Base-by-base conservation (phyloP, 495 filamentous ascomycete species). In the Schizothecium vesticola region DNA sequence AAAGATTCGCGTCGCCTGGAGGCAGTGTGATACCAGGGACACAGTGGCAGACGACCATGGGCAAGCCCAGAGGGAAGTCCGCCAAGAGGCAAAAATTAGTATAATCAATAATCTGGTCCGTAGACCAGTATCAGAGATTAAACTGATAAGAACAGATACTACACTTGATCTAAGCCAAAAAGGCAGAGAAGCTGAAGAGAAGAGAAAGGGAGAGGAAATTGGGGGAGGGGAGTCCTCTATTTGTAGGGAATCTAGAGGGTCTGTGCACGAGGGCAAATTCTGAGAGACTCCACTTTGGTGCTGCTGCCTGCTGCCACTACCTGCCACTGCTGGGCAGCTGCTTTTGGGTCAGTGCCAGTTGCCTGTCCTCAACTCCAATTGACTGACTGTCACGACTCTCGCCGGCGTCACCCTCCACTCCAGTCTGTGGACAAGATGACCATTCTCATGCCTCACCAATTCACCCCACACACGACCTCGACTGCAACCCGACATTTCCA, bases 81-180 rank as follows among this genome's bases (percentile, higher is more conserved):
- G 70, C 77, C 88, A 64, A 64, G 71, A 63, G 79, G 70, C 83
- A 82, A 91, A 91, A 91, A 92, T 90, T 82, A 85, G 87, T 86
- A 86, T 91, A 92, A 92, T 90, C 86, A 88, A 83, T 84, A 84
- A 85, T 88, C 83, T 83, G 81, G 82, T 81, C 86, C 81, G 78
- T 88, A 85, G 87, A 73, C 70, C 73, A 76, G 76, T 84, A 84
- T 84, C 84, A 86, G 84, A 84, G 81, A 85, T 92, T 92, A 92
- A 91, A 92, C 90, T 93, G 89, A 92, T 92, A 92, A 94, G 91
- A 94, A 94, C 91, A 94, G 91, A 94, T 95, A 93, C 91, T 93
- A 94, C 90, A 93, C 91, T 92, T 93, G 91, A 94, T 93, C 91
- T 93, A 88, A 89, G 87, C 87, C 87, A 88, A 86, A 86, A 86